A percentile compares a stretch with the other conserved stretches of the same genome.
Evolutionary conservation across 306 rosid genomes (phyloP).

Genomic region (Cajanus cajan): DNA sequence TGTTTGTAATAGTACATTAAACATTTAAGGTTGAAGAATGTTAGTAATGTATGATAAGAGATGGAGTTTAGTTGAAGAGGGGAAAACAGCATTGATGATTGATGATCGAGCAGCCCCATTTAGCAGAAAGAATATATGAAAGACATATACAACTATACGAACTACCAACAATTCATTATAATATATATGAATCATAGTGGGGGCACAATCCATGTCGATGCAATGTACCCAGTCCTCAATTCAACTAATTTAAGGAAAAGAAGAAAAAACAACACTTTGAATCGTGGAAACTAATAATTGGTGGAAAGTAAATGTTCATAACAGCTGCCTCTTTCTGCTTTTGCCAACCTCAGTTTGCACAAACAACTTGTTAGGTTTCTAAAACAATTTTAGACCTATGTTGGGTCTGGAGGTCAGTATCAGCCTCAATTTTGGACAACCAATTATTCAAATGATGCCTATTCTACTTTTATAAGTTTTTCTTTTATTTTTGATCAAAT

Average conservation of each 20-base stretch:
- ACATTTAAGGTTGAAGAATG: no score
- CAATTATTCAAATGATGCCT: background rate
- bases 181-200: background rate
- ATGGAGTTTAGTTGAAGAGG: no score
- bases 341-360: conserved; percentile 3
- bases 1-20: no score
- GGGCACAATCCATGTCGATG: conserved; percentile 8
- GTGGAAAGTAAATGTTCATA: background rate
- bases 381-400: background rate
- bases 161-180: conserved; percentile 25
- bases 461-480: background rate
- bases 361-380: conserved; percentile 20
- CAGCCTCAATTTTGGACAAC: conserved; percentile 16
- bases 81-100: conserved; percentile 7
- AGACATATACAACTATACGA: conserved; percentile 3
- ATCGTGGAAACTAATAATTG: background rate
- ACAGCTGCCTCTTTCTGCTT: background rate
- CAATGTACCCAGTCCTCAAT: conserved; percentile 1
- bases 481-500: background rate
- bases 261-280: background rate
- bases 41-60: no score
- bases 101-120: conserved; percentile 31
- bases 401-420: background rate
- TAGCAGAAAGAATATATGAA: background rate
- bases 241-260: background rate